These are phyloP conservation scores for Panellus pusillus DNA, from an alignment of 768 basidiomycete species.

Conservation along the genomic window DNA sequence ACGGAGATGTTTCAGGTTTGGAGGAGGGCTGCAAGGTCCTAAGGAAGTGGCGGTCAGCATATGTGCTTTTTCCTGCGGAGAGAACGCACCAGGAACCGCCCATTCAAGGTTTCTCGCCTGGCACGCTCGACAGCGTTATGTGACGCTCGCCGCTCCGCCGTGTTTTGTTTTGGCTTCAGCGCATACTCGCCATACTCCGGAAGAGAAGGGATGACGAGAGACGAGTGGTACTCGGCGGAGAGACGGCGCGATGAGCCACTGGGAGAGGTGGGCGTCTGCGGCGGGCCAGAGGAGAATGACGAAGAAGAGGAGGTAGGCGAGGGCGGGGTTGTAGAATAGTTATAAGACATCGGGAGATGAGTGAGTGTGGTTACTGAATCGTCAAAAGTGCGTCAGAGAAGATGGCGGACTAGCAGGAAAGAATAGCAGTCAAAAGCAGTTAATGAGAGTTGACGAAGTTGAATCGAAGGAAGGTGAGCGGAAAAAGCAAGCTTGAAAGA, in stretches of 20 bases:
- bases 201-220: conserved; percentile 15
- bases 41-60: conserved; percentile 27
- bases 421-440: conserved; percentile 8
- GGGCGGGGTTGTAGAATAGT: conserved; percentile 13
- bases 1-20: conserved; percentile 65
- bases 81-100: conserved; percentile 52
- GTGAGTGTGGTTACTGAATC: background rate
- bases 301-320: conserved; percentile 21
- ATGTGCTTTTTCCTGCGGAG: conserved; percentile 27
- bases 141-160: conserved; percentile 74
- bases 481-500: background rate
- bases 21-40: conserved; percentile 65
- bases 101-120: conserved; percentile 71
- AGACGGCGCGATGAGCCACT: background rate
- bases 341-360: conserved; percentile 8
- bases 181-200: conserved; percentile 16
- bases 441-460: conserved; percentile 19
- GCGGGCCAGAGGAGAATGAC: conserved; percentile 18
- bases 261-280: conserved; percentile 16
- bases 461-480: conserved; percentile 7
- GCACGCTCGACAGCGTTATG: conserved; percentile 82
- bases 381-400: conserved; percentile 4
- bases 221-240: conserved; percentile 3
- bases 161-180: conserved; percentile 38
- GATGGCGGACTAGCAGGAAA: background rate